Evolutionary conservation across 108 stramenopile species (phyloP).

Genomic region (Stephanodiscus triporus): DNA sequence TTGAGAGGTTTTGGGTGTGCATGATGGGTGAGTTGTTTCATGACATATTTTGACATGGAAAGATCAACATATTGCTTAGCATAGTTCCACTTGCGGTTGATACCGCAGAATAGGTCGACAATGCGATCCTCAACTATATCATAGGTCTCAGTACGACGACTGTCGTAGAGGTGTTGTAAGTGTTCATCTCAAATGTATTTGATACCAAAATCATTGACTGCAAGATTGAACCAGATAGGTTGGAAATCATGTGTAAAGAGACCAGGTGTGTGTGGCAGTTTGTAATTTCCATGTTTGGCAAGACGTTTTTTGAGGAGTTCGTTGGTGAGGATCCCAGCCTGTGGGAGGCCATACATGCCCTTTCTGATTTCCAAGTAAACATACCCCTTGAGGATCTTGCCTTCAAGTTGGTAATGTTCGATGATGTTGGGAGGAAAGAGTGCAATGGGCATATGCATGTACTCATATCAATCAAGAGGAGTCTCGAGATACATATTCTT

Average conservation of each 20-base stretch:
- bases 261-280: slow-evolving; percentile 19
- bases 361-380: slow-evolving; percentile 14
- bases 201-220: not conserved
- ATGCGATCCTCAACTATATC: slow-evolving; percentile 2
- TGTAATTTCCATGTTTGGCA: slow-evolving; percentile 5
- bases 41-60: slow-evolving; percentile 19
- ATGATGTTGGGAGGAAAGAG: slow-evolving; percentile 14
- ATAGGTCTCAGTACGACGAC: slow-evolving; percentile 3
- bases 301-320: slow-evolving; percentile 11
- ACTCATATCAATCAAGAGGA: slow-evolving; percentile 39
- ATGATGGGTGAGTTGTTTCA: not conserved
- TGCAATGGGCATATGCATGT: slow-evolving; percentile 32
- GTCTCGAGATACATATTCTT: slow-evolving; percentile 48
- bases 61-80: not conserved
- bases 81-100: slow-evolving; percentile 24
- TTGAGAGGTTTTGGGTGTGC: not conserved
- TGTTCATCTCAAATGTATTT: slow-evolving; percentile 33
- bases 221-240: slow-evolving; percentile 28
- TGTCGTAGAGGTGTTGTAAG: not conserved
- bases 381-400: not conserved
- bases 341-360: slow-evolving; percentile 26
- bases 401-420: slow-evolving; percentile 10
- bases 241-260: not conserved
- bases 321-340: slow-evolving; percentile 25
- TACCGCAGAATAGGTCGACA: slow-evolving; percentile 7